These are phyloP conservation scores for Plectosphaerella cucumerina DNA, from an alignment of 2,329 filamentous ascomycete genomes.

Conservation along the genomic window DNA sequence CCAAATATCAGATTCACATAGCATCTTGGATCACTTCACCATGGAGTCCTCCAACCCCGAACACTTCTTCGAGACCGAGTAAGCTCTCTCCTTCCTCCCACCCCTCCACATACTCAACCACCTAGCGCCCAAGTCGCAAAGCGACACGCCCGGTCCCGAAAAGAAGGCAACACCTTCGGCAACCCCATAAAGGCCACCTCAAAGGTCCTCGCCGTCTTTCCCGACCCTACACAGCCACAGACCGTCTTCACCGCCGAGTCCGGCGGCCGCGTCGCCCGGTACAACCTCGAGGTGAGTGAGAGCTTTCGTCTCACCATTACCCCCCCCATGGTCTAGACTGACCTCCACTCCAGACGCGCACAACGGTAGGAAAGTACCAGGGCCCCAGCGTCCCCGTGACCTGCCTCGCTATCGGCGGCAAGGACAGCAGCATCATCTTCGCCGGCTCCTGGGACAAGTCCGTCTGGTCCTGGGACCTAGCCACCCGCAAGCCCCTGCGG, in stretches of 20 bases:
- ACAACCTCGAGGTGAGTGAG: slow-evolving; percentile 65
- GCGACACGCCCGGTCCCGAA: slow-evolving; percentile 42
- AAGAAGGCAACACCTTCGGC: slow-evolving; percentile 73
- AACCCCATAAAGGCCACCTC: slow-evolving; percentile 75
- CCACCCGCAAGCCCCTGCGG: slow-evolving; percentile 47
- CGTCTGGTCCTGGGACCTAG: slow-evolving; percentile 78
- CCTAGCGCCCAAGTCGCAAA: slow-evolving; percentile 7
- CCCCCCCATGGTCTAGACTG: not conserved
- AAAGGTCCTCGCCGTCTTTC: slow-evolving; percentile 74
- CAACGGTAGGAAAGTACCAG: slow-evolving; percentile 42
- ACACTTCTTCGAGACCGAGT: slow-evolving; percentile 94
- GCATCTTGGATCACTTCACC: too few species aligned
- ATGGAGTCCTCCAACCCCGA: slow-evolving; percentile 69
- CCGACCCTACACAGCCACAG: slow-evolving; percentile 58
- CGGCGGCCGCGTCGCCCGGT: slow-evolving; percentile 69
- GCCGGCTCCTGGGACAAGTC: slow-evolving; percentile 94
- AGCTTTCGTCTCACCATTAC: slow-evolving; percentile 5
- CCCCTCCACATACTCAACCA: slow-evolving; percentile 13
- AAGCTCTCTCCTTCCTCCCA: slow-evolving; percentile 30
- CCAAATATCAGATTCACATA: too few species aligned
- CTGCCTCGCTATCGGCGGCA: slow-evolving; percentile 63
- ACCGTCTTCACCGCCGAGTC: slow-evolving; percentile 81
- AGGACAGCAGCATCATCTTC: slow-evolving; percentile 59
- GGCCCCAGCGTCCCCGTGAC: slow-evolving; percentile 79
- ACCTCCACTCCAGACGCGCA: slow-evolving; percentile 4